These are phyloP conservation scores for Calycina herbarum DNA, from an alignment of 2,329 filamentous ascomycete species.

Conservation along the genomic window DNA sequence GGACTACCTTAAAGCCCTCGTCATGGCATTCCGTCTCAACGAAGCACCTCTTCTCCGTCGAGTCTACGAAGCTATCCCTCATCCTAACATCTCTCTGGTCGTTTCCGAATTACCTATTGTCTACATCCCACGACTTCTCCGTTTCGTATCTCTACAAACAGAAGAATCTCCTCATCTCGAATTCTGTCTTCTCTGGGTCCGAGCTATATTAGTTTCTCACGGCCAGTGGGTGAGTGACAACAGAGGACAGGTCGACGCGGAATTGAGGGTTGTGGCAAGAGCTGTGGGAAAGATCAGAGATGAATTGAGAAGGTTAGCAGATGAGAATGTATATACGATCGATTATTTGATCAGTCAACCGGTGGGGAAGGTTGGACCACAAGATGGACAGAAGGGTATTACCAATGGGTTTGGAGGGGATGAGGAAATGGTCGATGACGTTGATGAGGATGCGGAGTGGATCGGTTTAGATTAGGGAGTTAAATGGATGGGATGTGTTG, in stretches of 20 bases:
- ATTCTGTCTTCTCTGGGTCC: constrained; percentile 92
- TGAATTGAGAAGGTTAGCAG: constrained; percentile 78
- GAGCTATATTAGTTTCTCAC: constrained; percentile 77
- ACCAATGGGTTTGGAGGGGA: constrained; percentile 39
- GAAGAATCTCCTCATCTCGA: constrained; percentile 92
- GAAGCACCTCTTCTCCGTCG: constrained; percentile 77
- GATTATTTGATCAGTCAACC: constrained; percentile 72
- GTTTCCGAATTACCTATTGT: constrained; percentile 78
- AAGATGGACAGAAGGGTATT: constrained; percentile 39
- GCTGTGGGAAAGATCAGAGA: constrained; percentile 78
- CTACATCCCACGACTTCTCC: constrained; percentile 81
- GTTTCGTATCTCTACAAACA: constrained; percentile 83
- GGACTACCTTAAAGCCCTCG: constrained; percentile 86
- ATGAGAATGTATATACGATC: constrained; percentile 86
- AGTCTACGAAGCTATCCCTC: constrained; percentile 82
- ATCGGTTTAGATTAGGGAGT: constrained; percentile 49
- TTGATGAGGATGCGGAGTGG: constrained; percentile 52
- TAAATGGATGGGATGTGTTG: background rate
- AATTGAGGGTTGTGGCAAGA: constrained; percentile 78
- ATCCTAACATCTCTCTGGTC: constrained; percentile 71
- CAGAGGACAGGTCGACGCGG: constrained; percentile 75
- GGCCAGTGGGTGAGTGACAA: constrained; percentile 83
- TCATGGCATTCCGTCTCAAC: constrained; percentile 97
- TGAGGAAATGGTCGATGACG: constrained; percentile 32
- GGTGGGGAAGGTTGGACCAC: constrained; percentile 31